These are phyloP conservation scores for Candida wancherniae DNA, from an alignment of 805 yeast genomes.

Conservation along the genomic window DNA sequence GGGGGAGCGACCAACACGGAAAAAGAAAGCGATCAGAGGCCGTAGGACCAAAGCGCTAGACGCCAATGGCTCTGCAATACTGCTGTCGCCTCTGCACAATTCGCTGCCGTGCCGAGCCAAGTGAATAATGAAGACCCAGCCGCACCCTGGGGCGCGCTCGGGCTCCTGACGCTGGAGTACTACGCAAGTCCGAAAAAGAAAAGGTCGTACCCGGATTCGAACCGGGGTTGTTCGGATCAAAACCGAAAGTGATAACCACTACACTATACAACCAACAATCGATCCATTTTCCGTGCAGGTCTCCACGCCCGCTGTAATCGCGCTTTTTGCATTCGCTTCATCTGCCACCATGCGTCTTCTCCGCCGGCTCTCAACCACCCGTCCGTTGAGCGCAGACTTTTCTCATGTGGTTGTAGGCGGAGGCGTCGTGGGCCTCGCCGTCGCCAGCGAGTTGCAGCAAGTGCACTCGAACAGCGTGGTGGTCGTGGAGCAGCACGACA, in stretches of 20 bases:
- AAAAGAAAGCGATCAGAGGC: too few relatives aligned
- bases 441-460: slow-evolving; percentile 62
- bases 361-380: slow-evolving; percentile 2
- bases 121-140: too few relatives aligned
- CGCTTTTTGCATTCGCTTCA: background rate
- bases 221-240: slow-evolving; percentile 81
- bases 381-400: slow-evolving; percentile 38
- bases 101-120: too few relatives aligned
- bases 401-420: slow-evolving; percentile 78
- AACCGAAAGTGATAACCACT: slow-evolving; percentile 80
- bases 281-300: background rate
- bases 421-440: slow-evolving; percentile 79
- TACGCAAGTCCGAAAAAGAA: too few relatives aligned
- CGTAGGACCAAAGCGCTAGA: too few relatives aligned
- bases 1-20: too few relatives aligned
- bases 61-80: too few relatives aligned
- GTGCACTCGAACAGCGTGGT: slow-evolving; percentile 48
- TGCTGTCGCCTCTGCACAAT: too few relatives aligned
- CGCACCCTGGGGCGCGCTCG: too few relatives aligned
- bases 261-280: slow-evolving; percentile 64
- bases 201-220: slow-evolving; percentile 82
- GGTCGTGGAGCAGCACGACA: slow-evolving; percentile 62
- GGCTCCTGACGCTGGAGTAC: too few relatives aligned
- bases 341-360: slow-evolving; percentile 3
- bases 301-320: background rate